These are phyloP conservation scores for Theileria annulata DNA, from an alignment of 169 alveolate species.

Conservation along the genomic window DNA sequence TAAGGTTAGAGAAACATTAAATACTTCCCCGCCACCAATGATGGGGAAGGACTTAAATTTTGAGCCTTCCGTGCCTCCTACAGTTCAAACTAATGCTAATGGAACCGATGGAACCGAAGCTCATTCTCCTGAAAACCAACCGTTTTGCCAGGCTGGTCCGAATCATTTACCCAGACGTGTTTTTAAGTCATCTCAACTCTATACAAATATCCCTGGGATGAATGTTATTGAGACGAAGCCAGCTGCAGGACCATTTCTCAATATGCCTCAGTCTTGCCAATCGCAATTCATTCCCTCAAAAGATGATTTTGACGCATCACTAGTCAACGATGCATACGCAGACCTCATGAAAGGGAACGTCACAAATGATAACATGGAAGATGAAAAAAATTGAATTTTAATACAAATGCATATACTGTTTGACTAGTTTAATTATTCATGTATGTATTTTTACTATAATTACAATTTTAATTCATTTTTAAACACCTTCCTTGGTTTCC, in stretches of 20 bases:
- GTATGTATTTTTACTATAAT: background rate
- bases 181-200: constrained; percentile 66
- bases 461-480: background rate
- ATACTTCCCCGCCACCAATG: constrained; percentile 39
- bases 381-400: background rate
- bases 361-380: background rate
- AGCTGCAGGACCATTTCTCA: constrained; percentile 7
- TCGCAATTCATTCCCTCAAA: constrained; percentile 60
- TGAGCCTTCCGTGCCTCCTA: constrained; percentile 15
- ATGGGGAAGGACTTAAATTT: background rate
- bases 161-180: constrained; percentile 39
- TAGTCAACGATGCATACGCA: constrained; percentile 26
- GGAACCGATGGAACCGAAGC: background rate
- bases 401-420: background rate
- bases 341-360: constrained; percentile 15
- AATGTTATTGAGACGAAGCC: constrained; percentile 55
- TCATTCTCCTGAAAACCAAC: background rate
- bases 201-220: constrained; percentile 77
- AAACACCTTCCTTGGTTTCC: background rate
- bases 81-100: background rate
- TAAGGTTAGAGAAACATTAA: constrained; percentile 52
- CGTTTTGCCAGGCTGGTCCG: background rate
- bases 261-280: constrained; percentile 33
- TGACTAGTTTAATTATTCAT: background rate
- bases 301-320: constrained; percentile 15